Evolutionary conservation across 179 eudicot species (phyloP), one percentile per base, ranked within the genome.

Genomic region (Silene coronaria): DNA sequence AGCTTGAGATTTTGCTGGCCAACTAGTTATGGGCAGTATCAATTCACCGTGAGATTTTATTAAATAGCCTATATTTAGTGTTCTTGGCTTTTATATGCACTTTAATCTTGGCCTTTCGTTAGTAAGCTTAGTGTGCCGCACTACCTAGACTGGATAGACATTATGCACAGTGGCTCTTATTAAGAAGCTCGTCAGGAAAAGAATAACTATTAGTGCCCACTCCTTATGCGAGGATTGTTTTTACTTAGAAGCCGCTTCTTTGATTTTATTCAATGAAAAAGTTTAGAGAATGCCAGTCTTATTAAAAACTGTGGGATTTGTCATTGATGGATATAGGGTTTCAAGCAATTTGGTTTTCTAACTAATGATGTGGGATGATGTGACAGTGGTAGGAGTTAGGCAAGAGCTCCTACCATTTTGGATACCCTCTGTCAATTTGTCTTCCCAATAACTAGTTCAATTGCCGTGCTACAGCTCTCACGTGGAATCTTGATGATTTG

Each of bases 401-500:
- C n/a, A 14, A 5, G 58, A 53, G 58, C 58, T 53, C 58, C 6
- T 17, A 53, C 6, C n/a, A n/a, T 14, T 53, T 53, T 17, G 7
- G 57, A 53, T 53, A 6, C 61, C 28, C 66, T 32, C 72, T 77
- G 66, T 42, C 57, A 46, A 32, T 46, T 48, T 60, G 72, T 12
- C 67, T 64, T 53, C 34, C 19, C n/a, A 14, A 34, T 23, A 13
- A 53, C 59, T 21, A 53, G 14, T 8, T 68, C 17, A 60, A 30
- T 74, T 48, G 67, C 36, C 62, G 27, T 71, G 51, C 69, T 90
- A 86, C 85, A 95, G 99, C 99, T 80, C 86, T 95, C 48, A 82
- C 93, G 59, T 91, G 97, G 97, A 93, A 85, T 81, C 67, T 80
- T 75, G 99, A 95, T 19, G 97, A 95, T 81, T 79, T 88, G 83